A percentile compares a stretch with the other conserved stretches of the same genome.
Conservation (phyloP, 345 rosid species). For the Pseudoturritis turrita region DNA sequence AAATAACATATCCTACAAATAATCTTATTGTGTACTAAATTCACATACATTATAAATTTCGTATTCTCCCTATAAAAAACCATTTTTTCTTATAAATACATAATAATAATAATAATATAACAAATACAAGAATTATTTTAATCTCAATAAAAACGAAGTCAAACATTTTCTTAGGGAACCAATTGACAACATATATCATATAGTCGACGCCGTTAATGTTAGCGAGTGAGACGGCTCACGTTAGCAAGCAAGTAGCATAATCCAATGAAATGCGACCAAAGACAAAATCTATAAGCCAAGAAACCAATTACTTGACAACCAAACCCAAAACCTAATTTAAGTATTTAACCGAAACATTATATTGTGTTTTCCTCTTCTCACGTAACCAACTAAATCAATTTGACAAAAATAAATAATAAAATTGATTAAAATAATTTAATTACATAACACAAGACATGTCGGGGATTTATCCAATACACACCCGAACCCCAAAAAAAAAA, state of each 20-base stretch:
- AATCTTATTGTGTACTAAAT: too few relatives aligned
- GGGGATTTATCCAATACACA: background rate
- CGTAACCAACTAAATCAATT: background rate
- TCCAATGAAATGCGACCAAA: background rate
- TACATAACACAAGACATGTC: background rate
- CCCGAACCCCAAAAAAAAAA: background rate
- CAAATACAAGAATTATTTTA: too few relatives aligned
- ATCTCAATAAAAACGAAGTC: background rate
- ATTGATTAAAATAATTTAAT: background rate
- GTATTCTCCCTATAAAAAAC: too few relatives aligned
- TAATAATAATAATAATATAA: too few relatives aligned
- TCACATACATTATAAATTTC: too few relatives aligned
- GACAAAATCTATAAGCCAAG: slow-evolving; percentile 15
- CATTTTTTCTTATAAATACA: too few relatives aligned
- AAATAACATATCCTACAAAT: too few relatives aligned
- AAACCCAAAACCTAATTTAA: background rate
- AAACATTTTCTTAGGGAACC: background rate
- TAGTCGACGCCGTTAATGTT: background rate
- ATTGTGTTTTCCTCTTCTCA: slow-evolving; percentile 3
- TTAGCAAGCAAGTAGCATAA: slow-evolving; percentile 3
- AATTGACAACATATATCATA: background rate
- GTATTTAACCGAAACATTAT: background rate
- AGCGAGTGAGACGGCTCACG: background rate
- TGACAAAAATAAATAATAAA: background rate
- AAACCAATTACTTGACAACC: slow-evolving; percentile 16